These are phyloP conservation scores for Trebouxia sp. DNA, from an alignment of 139 green algal species.

Conservation along the genomic window DNA sequence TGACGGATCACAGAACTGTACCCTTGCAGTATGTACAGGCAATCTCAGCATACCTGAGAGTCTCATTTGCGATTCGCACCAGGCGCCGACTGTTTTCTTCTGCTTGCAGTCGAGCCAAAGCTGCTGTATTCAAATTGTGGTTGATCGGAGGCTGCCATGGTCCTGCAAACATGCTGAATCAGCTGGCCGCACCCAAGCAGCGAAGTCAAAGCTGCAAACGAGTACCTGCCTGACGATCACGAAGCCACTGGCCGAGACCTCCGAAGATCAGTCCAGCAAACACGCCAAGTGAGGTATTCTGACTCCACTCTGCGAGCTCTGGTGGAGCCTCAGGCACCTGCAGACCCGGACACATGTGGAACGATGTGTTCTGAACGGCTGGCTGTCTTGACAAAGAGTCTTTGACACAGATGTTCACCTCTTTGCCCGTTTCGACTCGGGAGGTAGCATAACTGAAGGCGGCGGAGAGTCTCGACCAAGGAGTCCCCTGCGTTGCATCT, in stretches of 20 bases:
- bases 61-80: constrained; percentile 15
- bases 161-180: not conserved
- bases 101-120: constrained; percentile 13
- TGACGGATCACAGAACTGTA: not conserved
- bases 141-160: not conserved
- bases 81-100: constrained; percentile 10
- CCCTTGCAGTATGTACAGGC: too few species aligned
- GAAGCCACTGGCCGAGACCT: not conserved
- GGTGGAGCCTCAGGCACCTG: constrained; percentile 1
- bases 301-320: constrained; percentile 1
- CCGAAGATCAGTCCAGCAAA: not conserved
- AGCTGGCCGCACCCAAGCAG: not conserved
- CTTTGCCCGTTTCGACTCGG: too few species aligned
- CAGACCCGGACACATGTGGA: not conserved
- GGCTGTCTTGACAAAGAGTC: too few species aligned
- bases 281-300: not conserved
- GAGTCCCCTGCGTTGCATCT: too few species aligned
- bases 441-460: too few species aligned
- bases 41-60: constrained; percentile 15
- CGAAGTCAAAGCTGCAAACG: not conserved
- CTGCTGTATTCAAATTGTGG: not conserved
- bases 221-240: not conserved
- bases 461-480: too few species aligned
- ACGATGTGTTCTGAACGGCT: too few species aligned
- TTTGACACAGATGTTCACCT: too few species aligned